Base-by-base conservation (phyloP, 2,329 filamentous ascomycete genomes). In the Claviceps sorghi region DNA sequence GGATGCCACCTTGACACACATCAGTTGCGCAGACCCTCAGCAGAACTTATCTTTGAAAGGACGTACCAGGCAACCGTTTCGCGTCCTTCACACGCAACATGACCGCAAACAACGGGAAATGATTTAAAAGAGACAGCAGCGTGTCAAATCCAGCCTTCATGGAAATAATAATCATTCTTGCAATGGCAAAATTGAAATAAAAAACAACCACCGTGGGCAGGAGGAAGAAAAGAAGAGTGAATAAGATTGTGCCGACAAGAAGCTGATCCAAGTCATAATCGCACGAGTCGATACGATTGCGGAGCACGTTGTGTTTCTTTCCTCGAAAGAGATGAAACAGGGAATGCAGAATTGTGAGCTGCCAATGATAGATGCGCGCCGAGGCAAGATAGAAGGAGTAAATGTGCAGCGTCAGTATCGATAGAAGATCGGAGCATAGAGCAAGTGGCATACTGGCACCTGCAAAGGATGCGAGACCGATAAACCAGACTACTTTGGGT, bases 261-360 rank as follows among this genome's bases (percentile, higher is more conserved):
- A 98, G 79, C 69, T 98, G 94, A 65, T 98, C 93, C 26, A 98
- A 79, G 65, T 97, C 93, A 69, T 98, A 98, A 70, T 97, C 93
- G 74, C 93, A 98, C 47, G 90, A 95, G 66, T 98, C 93, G 62
- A 98, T 97, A 69, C 93, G 89, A 64, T 96, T 95, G 56, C 94
- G 86, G 22, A 98, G 79, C 17, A 98, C 85, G 60, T 98, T 98
- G 64, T 95, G 86, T 68, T 98, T 98, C 72, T 96, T 97, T 54
- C 93, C 94, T 34, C 91, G 87, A 65, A 98, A 98, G 10, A 98
- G 82, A 65, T 98, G 94, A 68, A 98, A 98, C n/a, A 98, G 81
- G 11, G 91, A 97, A 58, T 91, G 84, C 58, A 98, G 84, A 56
- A 98, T 97, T 3, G 86, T 95, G 55, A 98, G 82, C 69, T 98